These are phyloP conservation scores for Hortaea sp. DNA, from an alignment of 2,329 filamentous ascomycete species.

Conservation along the genomic window DNA sequence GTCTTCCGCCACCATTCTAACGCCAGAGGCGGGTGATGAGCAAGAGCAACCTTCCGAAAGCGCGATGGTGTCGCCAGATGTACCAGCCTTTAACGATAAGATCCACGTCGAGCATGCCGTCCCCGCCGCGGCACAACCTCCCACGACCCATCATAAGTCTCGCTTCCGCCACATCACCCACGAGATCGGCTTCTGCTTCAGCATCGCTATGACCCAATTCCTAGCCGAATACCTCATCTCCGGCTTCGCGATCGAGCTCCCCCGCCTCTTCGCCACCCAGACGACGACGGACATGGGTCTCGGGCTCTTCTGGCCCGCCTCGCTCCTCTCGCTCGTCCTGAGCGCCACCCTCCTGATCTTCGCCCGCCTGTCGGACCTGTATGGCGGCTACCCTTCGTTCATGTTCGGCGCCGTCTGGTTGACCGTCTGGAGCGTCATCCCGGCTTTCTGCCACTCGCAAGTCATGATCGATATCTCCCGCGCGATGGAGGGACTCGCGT, in stretches of 20 bases:
- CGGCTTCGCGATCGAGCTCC: constrained; percentile 26
- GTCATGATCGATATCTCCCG: constrained; percentile 22
- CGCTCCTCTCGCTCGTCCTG: constrained; percentile 24
- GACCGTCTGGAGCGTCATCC: constrained; percentile 24
- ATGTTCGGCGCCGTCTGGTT: constrained; percentile 27
- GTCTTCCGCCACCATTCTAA: neutral
- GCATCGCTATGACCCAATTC: constrained; percentile 27
- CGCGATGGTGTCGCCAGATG: no score
- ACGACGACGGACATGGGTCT: constrained; percentile 7
- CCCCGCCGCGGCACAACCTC: no score
- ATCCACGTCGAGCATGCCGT: no score
- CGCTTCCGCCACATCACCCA: constrained; percentile 20
- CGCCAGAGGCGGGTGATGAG: neutral
- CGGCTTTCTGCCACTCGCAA: constrained; percentile 19
- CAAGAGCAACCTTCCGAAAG: neutral
- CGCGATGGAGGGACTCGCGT: constrained; percentile 28
- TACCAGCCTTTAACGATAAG: no score
- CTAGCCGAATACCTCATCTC: constrained; percentile 29
- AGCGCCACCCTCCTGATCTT: constrained; percentile 24
- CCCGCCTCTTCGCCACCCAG: constrained; percentile 14
- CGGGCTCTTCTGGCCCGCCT: constrained; percentile 27
- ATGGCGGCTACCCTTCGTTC: constrained; percentile 26
- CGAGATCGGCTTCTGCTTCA: constrained; percentile 27
- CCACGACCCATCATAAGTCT: neutral
- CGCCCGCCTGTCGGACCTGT: constrained; percentile 26